Evolutionary conservation across 129 eudicot genomes (phyloP).

Genomic region (Glebionis coronaria): DNA sequence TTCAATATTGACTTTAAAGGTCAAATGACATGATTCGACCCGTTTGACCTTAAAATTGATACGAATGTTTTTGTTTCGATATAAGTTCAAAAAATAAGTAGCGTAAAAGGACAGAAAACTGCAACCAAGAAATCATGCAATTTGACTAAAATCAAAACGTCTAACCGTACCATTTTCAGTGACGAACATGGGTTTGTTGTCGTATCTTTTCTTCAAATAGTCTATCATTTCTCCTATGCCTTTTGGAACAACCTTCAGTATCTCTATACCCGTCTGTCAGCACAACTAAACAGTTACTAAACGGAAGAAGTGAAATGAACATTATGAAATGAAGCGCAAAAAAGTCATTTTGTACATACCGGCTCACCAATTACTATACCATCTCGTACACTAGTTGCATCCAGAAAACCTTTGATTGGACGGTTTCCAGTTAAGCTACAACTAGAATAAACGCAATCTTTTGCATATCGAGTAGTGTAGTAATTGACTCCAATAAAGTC

Average conservation of each 20-base stretch:
- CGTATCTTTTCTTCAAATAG: constrained; percentile 56
- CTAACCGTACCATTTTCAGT: constrained; percentile 66
- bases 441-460: constrained; percentile 50
- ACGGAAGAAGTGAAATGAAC: neutral
- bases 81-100: neutral
- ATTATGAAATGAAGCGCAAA: neutral
- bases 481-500: constrained; percentile 73
- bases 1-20: constrained; percentile 15
- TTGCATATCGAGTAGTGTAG: constrained; percentile 51
- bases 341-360: constrained; percentile 29
- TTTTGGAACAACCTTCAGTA: constrained; percentile 55
- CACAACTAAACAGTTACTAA: constrained; percentile 3
- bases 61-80: neutral
- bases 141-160: constrained; percentile 3
- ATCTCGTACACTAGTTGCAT: constrained; percentile 26
- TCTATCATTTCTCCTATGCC: constrained; percentile 58
- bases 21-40: neutral
- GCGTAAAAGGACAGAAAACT: neutral
- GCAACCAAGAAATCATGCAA: constrained; percentile 18
- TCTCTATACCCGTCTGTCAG: constrained; percentile 37
- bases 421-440: constrained; percentile 39
- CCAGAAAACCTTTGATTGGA: constrained; percentile 42
- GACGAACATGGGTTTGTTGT: constrained; percentile 67
- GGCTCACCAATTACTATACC: constrained; percentile 62
- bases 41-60: neutral